Base-by-base conservation (phyloP, 2,329 filamentous ascomycete genomes). In the Didymella sp. region DNA sequence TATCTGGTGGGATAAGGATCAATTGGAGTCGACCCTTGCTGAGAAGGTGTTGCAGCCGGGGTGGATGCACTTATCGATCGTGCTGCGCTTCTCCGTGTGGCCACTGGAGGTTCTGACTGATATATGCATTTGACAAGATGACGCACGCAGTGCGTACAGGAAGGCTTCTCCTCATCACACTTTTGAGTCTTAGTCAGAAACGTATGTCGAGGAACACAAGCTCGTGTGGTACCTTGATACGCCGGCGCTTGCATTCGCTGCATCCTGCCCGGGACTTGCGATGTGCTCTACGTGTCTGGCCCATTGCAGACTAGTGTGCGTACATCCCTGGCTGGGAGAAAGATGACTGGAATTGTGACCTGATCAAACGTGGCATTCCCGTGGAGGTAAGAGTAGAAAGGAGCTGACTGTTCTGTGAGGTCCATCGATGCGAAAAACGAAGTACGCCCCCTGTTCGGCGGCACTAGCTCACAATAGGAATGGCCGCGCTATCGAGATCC, bases 151-250 rank as follows among this genome's bases (percentile, higher is more conserved):
- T 60, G 51, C 15, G 37, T 35, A 21, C 60, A 65, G 13, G 38
- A 42, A 2, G 56, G 58, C 40, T 61, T 55, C 42, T 57, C 58
- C 48, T 63, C 60, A 31, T 48, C 45, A 56, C 61, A 63, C 61
- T 63, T 43, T 11, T 2, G 3, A 30, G 13, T 12, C 31, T 41
- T 25, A 45, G 22, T 25, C 13, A n/a, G 7, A 15, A 30, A 13
- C 1, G 17, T 6, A 22, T n/a, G 21, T 12, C 12, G 6, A 2
- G 3, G 13, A 8, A 3, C 22, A 22, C 21, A 24, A 37, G n/a
- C 24, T n/a, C n/a, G n/a, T n/a, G n/a, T n/a, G n/a, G 19, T 56
- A 65, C 63, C 58, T 68, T 68, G 35, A 66, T 68, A 12, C 60
- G 57, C n/a, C 65, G 59, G 35, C 60, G 63, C 30, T 63, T 68